Evolutionary conservation across 345 rosid genomes (phyloP).

Genomic region (Arabis hirsuta): DNA sequence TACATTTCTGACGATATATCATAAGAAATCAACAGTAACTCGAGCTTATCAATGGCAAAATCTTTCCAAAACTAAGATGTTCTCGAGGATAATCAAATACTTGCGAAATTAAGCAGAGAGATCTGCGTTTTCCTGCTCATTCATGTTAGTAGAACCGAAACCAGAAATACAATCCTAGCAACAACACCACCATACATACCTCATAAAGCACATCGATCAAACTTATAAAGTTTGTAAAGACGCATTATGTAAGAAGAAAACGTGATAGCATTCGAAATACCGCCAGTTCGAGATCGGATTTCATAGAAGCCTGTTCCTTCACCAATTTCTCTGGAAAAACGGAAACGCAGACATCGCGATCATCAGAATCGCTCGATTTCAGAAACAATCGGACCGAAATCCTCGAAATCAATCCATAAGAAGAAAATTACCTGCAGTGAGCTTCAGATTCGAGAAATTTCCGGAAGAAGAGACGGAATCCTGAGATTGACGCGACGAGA

Average conservation of each 20-base stretch:
- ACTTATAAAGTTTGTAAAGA: constrained; percentile 17
- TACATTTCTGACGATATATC: not conserved
- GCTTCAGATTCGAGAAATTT: constrained; percentile 76
- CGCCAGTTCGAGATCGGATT: constrained; percentile 86
- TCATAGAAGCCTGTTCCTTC: constrained; percentile 89
- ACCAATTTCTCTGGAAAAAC: constrained; percentile 72
- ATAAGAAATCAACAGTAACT: constrained; percentile 4
- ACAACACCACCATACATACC: constrained; percentile 30
- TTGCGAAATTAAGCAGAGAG: not conserved
- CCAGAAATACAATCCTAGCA: constrained; percentile 1
- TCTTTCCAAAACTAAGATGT: not conserved
- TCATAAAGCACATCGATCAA: constrained; percentile 27
- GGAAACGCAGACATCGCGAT: constrained; percentile 33
- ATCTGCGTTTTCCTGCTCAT: not conserved
- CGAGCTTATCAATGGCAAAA: constrained; percentile 13
- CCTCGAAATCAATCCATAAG: not conserved
- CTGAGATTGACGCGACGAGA: constrained; percentile 57
- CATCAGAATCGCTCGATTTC: constrained; percentile 25
- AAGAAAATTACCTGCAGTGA: constrained; percentile 71
- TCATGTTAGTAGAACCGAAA: not conserved
- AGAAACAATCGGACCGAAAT: not conserved
- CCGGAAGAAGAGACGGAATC: constrained; percentile 58
- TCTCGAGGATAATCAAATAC: not conserved
- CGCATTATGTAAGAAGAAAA: constrained; percentile 26
- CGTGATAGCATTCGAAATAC: constrained; percentile 46